A percentile compares a stretch with the other conserved stretches of the same genome.
phyloP scores from a whole-genome alignment of 140 eudicot species.

The Flaveria floridana region DNA sequence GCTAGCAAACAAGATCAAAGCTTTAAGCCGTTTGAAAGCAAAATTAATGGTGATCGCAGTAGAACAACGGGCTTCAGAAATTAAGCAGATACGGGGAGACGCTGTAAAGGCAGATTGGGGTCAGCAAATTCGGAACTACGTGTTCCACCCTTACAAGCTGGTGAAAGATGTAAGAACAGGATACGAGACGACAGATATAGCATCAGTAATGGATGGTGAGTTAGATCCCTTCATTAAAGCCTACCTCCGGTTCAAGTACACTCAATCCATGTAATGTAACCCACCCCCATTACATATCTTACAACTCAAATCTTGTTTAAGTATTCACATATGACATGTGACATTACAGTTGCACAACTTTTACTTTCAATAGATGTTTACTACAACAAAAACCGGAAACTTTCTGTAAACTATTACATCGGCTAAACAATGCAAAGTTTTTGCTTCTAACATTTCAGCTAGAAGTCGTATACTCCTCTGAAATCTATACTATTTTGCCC shows the following conservation, averaged over 20 bases:
- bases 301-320: too few species aligned
- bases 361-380: too few species aligned
- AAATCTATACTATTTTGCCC: too few species aligned
- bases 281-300: background rate
- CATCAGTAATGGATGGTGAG: conserved; percentile 96
- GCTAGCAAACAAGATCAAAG: conserved; percentile 86
- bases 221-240: conserved; percentile 87
- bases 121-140: conserved; percentile 87
- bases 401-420: too few species aligned
- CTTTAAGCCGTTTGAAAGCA: conserved; percentile 81
- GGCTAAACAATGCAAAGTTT: too few species aligned
- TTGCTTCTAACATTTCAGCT: too few species aligned
- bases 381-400: too few species aligned
- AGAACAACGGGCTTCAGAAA: conserved; percentile 92
- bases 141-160: conserved; percentile 96
- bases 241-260: conserved; percentile 71
- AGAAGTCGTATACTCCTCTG: too few species aligned
- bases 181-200: conserved; percentile 71
- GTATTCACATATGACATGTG: too few species aligned
- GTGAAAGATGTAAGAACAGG: conserved; percentile 91
- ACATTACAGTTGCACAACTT: too few species aligned
- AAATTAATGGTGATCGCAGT: conserved; percentile 74
- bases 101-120: conserved; percentile 98
- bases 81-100: conserved; percentile 91
- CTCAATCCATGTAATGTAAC: conserved; percentile 32